Evolutionary conservation across 805 yeast species (phyloP).

Genomic region (Osmozyma mogii): DNA sequence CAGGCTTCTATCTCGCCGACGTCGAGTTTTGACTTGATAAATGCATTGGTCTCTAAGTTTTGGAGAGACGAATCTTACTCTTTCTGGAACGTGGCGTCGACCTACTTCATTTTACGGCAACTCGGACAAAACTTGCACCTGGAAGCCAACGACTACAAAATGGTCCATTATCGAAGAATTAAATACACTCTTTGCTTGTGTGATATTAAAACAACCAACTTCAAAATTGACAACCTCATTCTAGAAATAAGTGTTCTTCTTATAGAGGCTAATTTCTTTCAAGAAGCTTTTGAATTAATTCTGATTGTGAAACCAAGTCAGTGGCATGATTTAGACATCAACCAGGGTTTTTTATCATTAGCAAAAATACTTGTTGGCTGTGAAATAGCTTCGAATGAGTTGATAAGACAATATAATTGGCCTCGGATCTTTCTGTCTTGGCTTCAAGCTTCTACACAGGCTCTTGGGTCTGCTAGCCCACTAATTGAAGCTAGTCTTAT

Average conservation of each 20-base stretch:
- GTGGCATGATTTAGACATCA: constrained; percentile 1
- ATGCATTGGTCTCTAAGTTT: constrained; percentile 17
- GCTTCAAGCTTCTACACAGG: too few relatives aligned
- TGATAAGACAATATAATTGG: neutral
- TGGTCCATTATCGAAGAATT: constrained; percentile 24
- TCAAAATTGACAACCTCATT: constrained; percentile 13
- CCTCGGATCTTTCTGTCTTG: too few relatives aligned
- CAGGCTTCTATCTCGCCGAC: constrained; percentile 13
- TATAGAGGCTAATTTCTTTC: constrained; percentile 10
- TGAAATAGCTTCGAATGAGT: constrained; percentile 2
- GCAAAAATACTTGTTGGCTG: constrained; percentile 6
- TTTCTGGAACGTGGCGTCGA: constrained; percentile 11
- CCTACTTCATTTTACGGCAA: constrained; percentile 31
- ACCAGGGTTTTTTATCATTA: constrained; percentile 4
- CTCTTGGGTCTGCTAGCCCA: too few relatives aligned
- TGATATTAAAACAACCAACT: constrained; percentile 6
- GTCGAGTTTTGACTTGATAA: constrained; percentile 20
- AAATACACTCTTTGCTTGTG: constrained; percentile 28
- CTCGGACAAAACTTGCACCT: constrained; percentile 2
- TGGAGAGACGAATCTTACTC: constrained; percentile 25
- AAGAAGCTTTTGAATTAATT: constrained; percentile 18
- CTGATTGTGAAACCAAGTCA: constrained; percentile 11
- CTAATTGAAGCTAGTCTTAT: too few relatives aligned
- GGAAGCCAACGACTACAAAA: constrained; percentile 11
- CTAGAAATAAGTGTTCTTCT: constrained; percentile 14